Evolutionary conservation across 208 protist genomes (phyloP).

Genomic region (Leishmania lainsoni): DNA sequence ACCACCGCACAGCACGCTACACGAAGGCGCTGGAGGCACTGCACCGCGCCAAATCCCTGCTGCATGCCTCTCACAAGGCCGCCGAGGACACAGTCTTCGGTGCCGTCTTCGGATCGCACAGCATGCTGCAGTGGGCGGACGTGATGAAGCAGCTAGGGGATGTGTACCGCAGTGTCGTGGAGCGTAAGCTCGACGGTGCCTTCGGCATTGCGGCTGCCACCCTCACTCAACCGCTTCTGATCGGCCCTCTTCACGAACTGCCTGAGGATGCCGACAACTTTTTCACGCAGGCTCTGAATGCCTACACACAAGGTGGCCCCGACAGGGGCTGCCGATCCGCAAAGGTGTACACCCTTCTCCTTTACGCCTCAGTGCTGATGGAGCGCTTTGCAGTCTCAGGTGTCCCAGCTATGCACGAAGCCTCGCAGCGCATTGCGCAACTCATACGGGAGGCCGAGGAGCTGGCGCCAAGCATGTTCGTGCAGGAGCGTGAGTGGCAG

Average conservation of each 20-base stretch:
- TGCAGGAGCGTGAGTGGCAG: conserved; percentile 52
- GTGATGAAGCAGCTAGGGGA: conserved; percentile 58
- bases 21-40: conserved; percentile 84
- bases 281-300: conserved; percentile 51
- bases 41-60: conserved; percentile 60
- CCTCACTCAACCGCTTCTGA: conserved; percentile 46
- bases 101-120: conserved; percentile 42
- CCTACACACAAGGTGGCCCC: conserved; percentile 40
- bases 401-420: conserved; percentile 29
- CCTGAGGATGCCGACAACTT: conserved; percentile 53
- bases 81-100: conserved; percentile 45
- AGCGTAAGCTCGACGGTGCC: conserved; percentile 39
- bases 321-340: conserved; percentile 39
- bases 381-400: conserved; percentile 36
- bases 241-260: conserved; percentile 42
- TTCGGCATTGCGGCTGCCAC: conserved; percentile 17
- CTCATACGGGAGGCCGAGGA: conserved; percentile 47
- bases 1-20: conserved; percentile 68
- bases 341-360: conserved; percentile 40
- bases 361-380: conserved; percentile 51
- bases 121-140: conserved; percentile 39
- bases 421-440: conserved; percentile 40
- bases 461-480: conserved; percentile 5
- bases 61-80: conserved; percentile 48
- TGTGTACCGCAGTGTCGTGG: conserved; percentile 61